Evolutionary conservation across 2,329 filamentous ascomycete species (phyloP).

Genomic region (Ploettnerulaceae sp.): DNA sequence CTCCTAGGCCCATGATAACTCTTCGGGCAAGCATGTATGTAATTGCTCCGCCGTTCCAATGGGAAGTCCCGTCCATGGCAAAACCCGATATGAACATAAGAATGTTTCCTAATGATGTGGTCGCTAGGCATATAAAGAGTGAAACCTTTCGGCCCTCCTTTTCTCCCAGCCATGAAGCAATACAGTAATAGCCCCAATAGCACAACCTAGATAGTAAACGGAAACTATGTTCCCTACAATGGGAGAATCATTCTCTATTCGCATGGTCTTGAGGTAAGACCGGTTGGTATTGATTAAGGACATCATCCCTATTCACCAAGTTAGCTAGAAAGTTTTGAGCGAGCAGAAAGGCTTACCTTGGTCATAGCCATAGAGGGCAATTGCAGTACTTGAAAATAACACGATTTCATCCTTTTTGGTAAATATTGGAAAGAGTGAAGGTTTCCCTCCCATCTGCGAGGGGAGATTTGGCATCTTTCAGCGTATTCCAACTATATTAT

Average conservation of each 20-base stretch:
- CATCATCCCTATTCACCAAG: constrained; percentile 54
- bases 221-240: constrained; percentile 56
- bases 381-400: constrained; percentile 38
- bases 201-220: constrained; percentile 59
- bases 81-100: constrained; percentile 57
- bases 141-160: constrained; percentile 48
- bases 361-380: constrained; percentile 75
- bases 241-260: constrained; percentile 44
- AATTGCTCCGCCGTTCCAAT: constrained; percentile 44
- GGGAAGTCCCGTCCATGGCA: constrained; percentile 37
- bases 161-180: constrained; percentile 53
- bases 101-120: constrained; percentile 50
- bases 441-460: constrained; percentile 21
- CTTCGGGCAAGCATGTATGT: constrained; percentile 36
- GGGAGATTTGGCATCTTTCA: constrained; percentile 33
- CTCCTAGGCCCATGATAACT: constrained; percentile 49
- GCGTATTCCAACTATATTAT: no score
- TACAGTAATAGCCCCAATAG: constrained; percentile 50
- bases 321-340: constrained; percentile 1
- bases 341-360: constrained; percentile 47
- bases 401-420: constrained; percentile 37
- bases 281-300: constrained; percentile 58
- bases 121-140: constrained; percentile 51
- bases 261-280: constrained; percentile 53
- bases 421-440: constrained; percentile 23